Percentiles rank a stretch among this genome's conserved stretches.
Evolutionary conservation across 2,329 filamentous ascomycete species (phyloP).

Genomic region (Blastomyces emzantsi): DNA sequence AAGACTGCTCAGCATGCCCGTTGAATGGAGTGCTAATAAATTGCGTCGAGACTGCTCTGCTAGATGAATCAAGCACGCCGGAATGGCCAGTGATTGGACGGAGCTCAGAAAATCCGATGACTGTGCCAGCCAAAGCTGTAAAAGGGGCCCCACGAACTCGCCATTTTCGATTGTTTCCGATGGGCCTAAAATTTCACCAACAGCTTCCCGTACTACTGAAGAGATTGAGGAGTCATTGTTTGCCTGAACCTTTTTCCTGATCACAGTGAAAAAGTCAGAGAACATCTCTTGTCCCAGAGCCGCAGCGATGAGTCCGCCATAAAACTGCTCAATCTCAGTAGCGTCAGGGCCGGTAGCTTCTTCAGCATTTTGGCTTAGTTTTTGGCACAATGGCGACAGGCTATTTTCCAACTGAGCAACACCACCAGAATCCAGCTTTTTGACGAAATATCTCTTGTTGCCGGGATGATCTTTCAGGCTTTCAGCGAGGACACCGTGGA

Average conservation of each 20-base stretch:
- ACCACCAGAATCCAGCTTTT: constrained; percentile 64
- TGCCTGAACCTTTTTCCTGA: constrained; percentile 25
- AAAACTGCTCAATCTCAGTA: constrained; percentile 62
- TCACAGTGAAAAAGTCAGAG: constrained; percentile 53
- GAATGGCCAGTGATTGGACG: constrained; percentile 46
- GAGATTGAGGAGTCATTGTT: constrained; percentile 16
- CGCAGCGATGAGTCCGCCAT: constrained; percentile 74
- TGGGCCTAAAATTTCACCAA: constrained; percentile 32
- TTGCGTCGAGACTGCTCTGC: constrained; percentile 58
- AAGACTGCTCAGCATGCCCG: constrained; percentile 59
- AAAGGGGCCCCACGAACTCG: constrained; percentile 31
- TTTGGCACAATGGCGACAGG: constrained; percentile 56
- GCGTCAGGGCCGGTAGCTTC: constrained; percentile 6
- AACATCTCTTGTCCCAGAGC: constrained; percentile 69
- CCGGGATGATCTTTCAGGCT: constrained; percentile 70
- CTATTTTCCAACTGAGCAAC: constrained; percentile 69
- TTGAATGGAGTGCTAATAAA: constrained; percentile 60
- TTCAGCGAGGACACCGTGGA: constrained; percentile 57
- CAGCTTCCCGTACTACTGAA: constrained; percentile 15
- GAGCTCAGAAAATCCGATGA: constrained; percentile 45
- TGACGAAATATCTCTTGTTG: constrained; percentile 79
- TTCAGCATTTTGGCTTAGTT: constrained; percentile 31
- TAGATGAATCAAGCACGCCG: constrained; percentile 54
- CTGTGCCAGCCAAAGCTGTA: constrained; percentile 47
- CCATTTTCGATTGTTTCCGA: constrained; percentile 37